phyloP scores from a whole-genome alignment of 148 eudicot species.

The Silene uniflora region DNA sequence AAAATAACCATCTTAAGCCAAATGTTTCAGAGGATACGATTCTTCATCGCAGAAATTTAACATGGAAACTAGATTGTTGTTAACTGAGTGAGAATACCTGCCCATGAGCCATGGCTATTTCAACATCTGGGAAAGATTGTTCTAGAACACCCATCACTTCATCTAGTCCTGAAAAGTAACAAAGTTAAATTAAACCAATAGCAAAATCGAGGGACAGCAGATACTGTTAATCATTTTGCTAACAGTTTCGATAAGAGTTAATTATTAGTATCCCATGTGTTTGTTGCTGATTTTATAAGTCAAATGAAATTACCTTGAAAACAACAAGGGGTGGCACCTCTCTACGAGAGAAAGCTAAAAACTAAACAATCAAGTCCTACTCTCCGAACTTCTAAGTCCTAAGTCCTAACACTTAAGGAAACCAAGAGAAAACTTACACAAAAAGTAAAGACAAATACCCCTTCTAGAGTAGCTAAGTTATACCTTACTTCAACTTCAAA shows the following conservation, averaged over 20 bases:
- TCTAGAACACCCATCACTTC: conserved; percentile 70
- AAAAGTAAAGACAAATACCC: not conserved
- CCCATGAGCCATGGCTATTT: conserved; percentile 93
- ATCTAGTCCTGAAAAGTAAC: conserved; percentile 63
- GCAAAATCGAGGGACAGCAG: not conserved
- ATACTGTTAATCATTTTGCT: not conserved
- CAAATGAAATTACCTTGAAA: not conserved
- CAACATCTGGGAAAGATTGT: conserved; percentile 64
- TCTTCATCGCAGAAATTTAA: not conserved
- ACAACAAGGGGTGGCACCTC: not conserved
- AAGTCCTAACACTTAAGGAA: too few relatives aligned
- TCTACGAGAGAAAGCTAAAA: not conserved
- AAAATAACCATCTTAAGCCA: not conserved
- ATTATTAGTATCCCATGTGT: not conserved
- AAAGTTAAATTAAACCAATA: conserved; percentile 4
- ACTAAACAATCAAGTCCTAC: not conserved
- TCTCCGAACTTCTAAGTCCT: not conserved
- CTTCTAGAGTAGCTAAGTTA: not conserved
- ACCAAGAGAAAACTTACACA: not conserved
- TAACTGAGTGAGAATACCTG: conserved; percentile 41
- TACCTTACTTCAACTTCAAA: not conserved
- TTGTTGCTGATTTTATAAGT: not conserved
- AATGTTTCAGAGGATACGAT: not conserved
- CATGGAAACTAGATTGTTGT: not conserved
- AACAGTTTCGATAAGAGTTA: not conserved